A percentile compares a stretch with the other conserved stretches of the same genome.
phyloP scores from a whole-genome alignment of 108 stramenopile species.

The Nitzschia putrida region DNA sequence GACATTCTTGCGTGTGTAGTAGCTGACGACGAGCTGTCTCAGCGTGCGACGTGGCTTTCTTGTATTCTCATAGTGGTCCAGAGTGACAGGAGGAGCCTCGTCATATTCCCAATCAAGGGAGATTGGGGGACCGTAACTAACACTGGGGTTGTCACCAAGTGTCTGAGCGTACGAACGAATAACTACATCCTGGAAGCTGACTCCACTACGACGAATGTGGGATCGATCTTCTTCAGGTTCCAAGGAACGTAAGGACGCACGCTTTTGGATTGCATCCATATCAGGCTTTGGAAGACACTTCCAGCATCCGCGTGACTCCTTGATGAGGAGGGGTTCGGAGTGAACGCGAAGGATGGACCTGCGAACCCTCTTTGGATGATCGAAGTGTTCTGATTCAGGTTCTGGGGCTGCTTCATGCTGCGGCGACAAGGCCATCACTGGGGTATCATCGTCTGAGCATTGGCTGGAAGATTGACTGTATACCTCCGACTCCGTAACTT shows the following conservation, averaged over 20 bases:
- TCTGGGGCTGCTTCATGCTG: neutral
- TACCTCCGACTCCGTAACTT: conserved; percentile 1
- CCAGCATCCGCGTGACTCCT: conserved; percentile 17
- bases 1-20: conserved; percentile 51
- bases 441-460: neutral
- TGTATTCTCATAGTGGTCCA: conserved; percentile 58
- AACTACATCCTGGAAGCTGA: conserved; percentile 37
- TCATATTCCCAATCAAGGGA: conserved; percentile 66
- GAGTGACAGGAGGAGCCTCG: conserved; percentile 31
- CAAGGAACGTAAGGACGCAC: too few species aligned
- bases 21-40: conserved; percentile 48
- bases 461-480: conserved; percentile 1
- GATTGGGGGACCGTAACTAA: conserved; percentile 62
- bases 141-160: conserved; percentile 65
- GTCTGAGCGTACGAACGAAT: conserved; percentile 60
- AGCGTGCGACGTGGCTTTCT: conserved; percentile 38
- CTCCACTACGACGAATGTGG: neutral
- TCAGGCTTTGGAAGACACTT: conserved; percentile 30
- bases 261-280: neutral
- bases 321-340: neutral
- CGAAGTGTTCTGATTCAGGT: neutral
- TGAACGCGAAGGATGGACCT: conserved; percentile 16
- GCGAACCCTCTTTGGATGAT: neutral
- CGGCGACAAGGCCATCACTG: neutral
- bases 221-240: neutral